Evolutionary conservation across 1,139 yeast genomes (phyloP).

Genomic region (Hyphopichia fennica): DNA sequence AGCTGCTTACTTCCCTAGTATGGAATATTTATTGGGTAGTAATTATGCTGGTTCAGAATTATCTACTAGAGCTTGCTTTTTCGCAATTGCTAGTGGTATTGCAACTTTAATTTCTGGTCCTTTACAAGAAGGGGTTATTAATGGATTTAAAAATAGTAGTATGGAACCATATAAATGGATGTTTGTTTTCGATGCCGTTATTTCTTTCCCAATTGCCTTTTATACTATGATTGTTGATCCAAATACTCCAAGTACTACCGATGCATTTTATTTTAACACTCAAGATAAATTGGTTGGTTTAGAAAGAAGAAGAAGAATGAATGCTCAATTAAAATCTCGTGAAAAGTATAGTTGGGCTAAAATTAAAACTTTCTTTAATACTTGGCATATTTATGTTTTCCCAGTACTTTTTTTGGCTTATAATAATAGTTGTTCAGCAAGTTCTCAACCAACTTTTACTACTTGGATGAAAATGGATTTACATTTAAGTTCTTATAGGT

Average conservation of each 20-base stretch:
- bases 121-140: conserved; percentile 33
- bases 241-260: conserved; percentile 40
- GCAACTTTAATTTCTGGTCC: conserved; percentile 37
- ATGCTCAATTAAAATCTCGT: conserved; percentile 47
- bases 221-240: conserved; percentile 39
- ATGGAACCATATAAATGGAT: conserved; percentile 38
- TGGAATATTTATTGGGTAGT: conserved; percentile 53
- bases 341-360: conserved; percentile 40
- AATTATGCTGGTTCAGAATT: conserved; percentile 19
- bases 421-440: conserved; percentile 47
- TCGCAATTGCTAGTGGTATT: conserved; percentile 32
- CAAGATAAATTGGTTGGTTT: conserved; percentile 37
- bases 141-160: conserved; percentile 26
- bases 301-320: conserved; percentile 43
- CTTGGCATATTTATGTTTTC: conserved; percentile 52
- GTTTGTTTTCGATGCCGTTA: conserved; percentile 39
- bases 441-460: conserved; percentile 49
- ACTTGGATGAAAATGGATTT: conserved; percentile 52
- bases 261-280: conserved; percentile 35
- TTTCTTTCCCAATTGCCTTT: conserved; percentile 35
- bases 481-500: conserved; percentile 35
- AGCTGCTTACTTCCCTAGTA: conserved; percentile 60
- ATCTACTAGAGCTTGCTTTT: conserved; percentile 48
- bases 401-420: conserved; percentile 51
- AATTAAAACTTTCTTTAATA: conserved; percentile 40